Base-by-base conservation (phyloP, 805 yeast genomes). In the Saccharomyces cerevisiae region DNA sequence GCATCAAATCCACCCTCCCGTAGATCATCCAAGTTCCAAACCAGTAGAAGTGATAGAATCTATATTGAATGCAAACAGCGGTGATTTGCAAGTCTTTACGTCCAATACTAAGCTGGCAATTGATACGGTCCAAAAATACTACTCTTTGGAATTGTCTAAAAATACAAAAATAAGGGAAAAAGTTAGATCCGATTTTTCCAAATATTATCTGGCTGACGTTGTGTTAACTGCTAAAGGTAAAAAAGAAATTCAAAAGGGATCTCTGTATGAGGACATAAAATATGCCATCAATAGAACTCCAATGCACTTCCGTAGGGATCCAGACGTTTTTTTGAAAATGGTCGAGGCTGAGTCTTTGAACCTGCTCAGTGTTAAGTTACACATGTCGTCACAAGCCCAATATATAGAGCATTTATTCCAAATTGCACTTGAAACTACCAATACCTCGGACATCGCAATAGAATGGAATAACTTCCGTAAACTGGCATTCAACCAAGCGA, bases 251-350 rank as follows among this genome's bases (percentile, higher is more conserved):
- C 94, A 85, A 60, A 83, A 80, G 52, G 84, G 83, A 60, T 84
- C 91, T 52, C 86, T 90, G 1, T 91, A 84, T 63, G 89, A 87
- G 55, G 96, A 89, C 65, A 84, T 94, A 73, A 94, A 94, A 67
- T 94, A 94, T 70, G 95, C 97, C 24, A 79, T 82, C 54, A 87
- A 89, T 70, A 80, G 94, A 66, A 77, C 87, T 1, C 84, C 91
- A 14, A 78, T 79, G n/a, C 89, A 89, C 55, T 81, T 94, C 64
- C 78, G 81, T 6, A 75, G 75, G 41, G 77, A 81, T 53, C 98
- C 99, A 1, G 96, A 89, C 61, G 73, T 86, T 46, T 89, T 87
- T 61, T 75, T 94, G 63, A 80, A 95, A 64, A 94, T 94, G 96
- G 72, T 91, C 50, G 91, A 87, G 64, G 99, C 98, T 2, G 99